A percentile compares a stretch with the other conserved stretches of the same genome.
Conservation (phyloP, 768 basidiomycete species). For the Termitomyces sp. region DNA sequence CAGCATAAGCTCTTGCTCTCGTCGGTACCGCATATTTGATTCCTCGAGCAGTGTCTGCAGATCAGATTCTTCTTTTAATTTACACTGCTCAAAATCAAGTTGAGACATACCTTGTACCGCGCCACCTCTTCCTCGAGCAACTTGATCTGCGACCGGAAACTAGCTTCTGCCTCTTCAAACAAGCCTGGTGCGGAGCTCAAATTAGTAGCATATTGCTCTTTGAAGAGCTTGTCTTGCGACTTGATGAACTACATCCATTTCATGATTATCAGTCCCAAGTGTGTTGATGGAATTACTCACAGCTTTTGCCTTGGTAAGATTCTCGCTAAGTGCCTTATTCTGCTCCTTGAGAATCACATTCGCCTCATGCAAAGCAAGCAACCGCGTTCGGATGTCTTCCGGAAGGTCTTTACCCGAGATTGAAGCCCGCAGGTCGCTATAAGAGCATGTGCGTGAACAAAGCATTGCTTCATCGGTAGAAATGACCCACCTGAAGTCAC, state of each 20-base stretch:
- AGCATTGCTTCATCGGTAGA: background rate
- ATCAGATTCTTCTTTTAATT: background rate
- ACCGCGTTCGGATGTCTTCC: constrained; percentile 72
- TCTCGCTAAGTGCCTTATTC: constrained; percentile 65
- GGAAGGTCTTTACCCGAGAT: constrained; percentile 76
- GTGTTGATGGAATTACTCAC: constrained; percentile 31
- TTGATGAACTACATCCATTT: constrained; percentile 73
- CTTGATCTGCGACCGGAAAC: constrained; percentile 59
- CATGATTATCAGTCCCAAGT: background rate
- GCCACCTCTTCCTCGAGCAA: constrained; percentile 60
- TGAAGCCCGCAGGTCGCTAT: constrained; percentile 72
- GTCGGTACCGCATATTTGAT: constrained; percentile 53
- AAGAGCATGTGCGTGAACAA: background rate
- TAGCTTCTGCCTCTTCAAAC: constrained; percentile 71
- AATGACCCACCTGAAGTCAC: constrained; percentile 67
- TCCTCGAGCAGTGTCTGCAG: constrained; percentile 47
- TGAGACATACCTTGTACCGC: constrained; percentile 43
- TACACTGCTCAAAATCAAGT: background rate
- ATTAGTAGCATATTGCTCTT: constrained; percentile 68
- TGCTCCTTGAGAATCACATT: constrained; percentile 68
- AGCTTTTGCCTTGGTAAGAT: constrained; percentile 73
- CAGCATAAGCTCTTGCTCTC: constrained; percentile 81
- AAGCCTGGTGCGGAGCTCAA: constrained; percentile 41
- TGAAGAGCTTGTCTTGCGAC: constrained; percentile 84
- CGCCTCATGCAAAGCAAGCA: constrained; percentile 76